Evolutionary conservation across 345 rosid genomes (phyloP).

Genomic region (Eucalyptus curtisii): DNA sequence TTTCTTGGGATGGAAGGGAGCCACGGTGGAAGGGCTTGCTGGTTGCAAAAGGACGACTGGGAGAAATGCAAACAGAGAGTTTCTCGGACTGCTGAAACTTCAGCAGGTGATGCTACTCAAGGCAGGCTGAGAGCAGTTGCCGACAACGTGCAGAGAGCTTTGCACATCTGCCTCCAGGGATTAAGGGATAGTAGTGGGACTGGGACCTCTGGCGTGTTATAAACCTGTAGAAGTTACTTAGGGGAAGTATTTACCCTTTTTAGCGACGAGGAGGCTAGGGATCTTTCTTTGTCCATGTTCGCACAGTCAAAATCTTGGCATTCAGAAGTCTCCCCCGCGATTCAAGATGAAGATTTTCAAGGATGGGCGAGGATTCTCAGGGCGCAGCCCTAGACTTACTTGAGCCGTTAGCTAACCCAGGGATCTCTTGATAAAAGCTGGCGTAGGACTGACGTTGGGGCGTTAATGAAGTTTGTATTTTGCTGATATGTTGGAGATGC

Average conservation of each 20-base stretch:
- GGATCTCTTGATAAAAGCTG: not conserved
- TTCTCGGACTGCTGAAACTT: constrained; percentile 51
- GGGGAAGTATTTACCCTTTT: not conserved
- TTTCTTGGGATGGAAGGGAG: constrained; percentile 96
- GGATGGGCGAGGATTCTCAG: not conserved
- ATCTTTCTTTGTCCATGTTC: not conserved
- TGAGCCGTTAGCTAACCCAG: not conserved
- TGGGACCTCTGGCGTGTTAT: constrained; percentile 10
- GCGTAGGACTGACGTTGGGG: not conserved
- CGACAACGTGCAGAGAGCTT: constrained; percentile 64
- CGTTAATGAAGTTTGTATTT: not conserved
- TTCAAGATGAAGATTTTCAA: not conserved
- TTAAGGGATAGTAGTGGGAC: constrained; percentile 39
- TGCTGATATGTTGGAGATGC: not conserved
- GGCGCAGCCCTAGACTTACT: not conserved
- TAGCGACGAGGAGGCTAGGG: not conserved
- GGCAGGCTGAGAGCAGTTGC: constrained; percentile 78
- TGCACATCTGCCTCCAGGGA: constrained; percentile 64
- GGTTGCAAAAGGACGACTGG: constrained; percentile 80
- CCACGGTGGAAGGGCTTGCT: constrained; percentile 96
- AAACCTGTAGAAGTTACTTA: not conserved
- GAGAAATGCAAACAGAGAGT: constrained; percentile 87
- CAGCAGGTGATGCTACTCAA: constrained; percentile 44
- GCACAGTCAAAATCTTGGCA: not conserved
- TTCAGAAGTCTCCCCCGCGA: not conserved